Base-by-base conservation (phyloP, 2,329 filamentous ascomycete species). In the Neofusicoccum ribis region DNA sequence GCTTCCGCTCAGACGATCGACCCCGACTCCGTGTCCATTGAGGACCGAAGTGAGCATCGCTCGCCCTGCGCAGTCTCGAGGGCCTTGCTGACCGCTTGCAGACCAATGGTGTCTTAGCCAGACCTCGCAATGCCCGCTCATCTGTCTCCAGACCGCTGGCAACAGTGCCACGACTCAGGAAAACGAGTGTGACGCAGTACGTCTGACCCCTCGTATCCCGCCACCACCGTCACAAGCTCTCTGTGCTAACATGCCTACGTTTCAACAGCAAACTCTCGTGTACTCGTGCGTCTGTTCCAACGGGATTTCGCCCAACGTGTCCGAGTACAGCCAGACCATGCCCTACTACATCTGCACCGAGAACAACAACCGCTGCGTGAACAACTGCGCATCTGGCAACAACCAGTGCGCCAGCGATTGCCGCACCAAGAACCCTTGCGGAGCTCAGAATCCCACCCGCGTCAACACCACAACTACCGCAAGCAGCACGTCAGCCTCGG, bases 271-370 rank as follows among this genome's bases (percentile, higher is more conserved):
- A 60, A 80, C 82, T 20, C 83, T 94, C 58, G 83, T 80, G n/a
- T 94, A 89, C 79, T 82, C 83, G 68, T 95, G 91, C 77, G 81
- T 92, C 70, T 95, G 91, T 81, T 83, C 84, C 68, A 84, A 90
- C 71, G 85, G 86, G 74, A 75, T 84, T 67, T 79, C 84, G 61
- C 91, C 91, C 70, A 93, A 93, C 79, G 79, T 91, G 56, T 87
- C 89, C 72, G 85, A 93, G 78, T 95, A 90, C 84, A 89, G 88
- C 20, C 84, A 92, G 70, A 93, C 91, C 1, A 82, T 95, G 31
- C 91, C 91, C 39, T 94, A 87, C 84, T 91, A 88, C 80, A 84
- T 88, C 71, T 95, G 91, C 84, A 84, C 83, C 52, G 84, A 90
- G 78, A 92, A 85, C 84, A 89, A 86, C 71, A 87, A 81, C 75